These are phyloP conservation scores for Taphrina wiesneri DNA, from an alignment of 1,139 yeast species.

Conservation along the genomic window DNA sequence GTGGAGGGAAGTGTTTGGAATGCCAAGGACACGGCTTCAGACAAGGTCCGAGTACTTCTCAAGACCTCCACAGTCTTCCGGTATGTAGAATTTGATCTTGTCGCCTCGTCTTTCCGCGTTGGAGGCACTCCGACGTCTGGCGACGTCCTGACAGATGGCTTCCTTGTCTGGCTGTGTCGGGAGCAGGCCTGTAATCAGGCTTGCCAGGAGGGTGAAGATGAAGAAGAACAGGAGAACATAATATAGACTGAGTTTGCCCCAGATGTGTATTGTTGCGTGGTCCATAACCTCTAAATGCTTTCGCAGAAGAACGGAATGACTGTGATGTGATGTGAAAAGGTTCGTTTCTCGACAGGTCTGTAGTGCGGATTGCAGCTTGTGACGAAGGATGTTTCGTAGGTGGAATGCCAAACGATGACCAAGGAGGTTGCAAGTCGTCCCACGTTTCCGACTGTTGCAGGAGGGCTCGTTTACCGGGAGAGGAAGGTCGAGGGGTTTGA, in stretches of 20 bases:
- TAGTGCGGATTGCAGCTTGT: background rate
- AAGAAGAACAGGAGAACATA: background rate
- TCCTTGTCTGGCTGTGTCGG: background rate
- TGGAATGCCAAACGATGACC: background rate
- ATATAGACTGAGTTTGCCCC: background rate
- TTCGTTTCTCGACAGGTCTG: background rate
- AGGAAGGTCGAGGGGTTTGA: background rate
- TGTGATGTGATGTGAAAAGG: too few relatives aligned
- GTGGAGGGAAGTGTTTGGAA: background rate
- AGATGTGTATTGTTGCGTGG: background rate
- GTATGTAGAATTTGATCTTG: slow-evolving; percentile 11
- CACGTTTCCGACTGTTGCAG: too few relatives aligned
- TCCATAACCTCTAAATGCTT: too few relatives aligned
- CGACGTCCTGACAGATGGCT: background rate
- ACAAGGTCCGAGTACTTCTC: background rate
- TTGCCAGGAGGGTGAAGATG: slow-evolving; percentile 1
- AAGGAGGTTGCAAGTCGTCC: background rate
- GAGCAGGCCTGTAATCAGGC: background rate
- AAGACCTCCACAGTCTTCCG: slow-evolving; percentile 5
- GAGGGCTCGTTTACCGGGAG: background rate
- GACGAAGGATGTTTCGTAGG: background rate
- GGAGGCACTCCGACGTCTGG: slow-evolving; percentile 12
- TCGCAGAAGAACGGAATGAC: too few relatives aligned
- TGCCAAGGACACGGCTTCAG: background rate
- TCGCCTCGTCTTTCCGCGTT: slow-evolving; percentile 12